Percentiles rank a stretch among this genome's conserved stretches.
Evolutionary conservation across 169 alveolate genomes (phyloP).

Genomic region (Perkinsus olseni): DNA sequence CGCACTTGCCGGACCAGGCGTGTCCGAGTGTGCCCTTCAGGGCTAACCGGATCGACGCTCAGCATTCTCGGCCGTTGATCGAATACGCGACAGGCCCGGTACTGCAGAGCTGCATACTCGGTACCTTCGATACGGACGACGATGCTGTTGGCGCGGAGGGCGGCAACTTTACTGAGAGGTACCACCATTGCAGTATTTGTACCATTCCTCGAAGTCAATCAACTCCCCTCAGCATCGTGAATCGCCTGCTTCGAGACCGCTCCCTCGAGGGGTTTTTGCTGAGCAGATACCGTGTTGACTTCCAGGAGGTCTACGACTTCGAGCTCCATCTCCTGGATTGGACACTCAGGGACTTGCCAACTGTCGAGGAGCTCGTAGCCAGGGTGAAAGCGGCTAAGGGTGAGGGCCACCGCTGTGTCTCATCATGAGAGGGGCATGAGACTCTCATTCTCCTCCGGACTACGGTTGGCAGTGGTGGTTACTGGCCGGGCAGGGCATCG

Average conservation of each 20-base stretch:
- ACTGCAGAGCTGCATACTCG: background rate
- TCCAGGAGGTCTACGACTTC: slow-evolving; percentile 32
- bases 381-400: background rate
- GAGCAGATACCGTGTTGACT: background rate
- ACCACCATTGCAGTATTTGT: background rate
- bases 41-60: background rate
- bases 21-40: background rate
- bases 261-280: background rate
- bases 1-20: background rate
- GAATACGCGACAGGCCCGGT: background rate
- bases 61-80: background rate
- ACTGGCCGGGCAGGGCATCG: no score
- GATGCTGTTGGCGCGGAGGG: background rate
- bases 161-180: background rate
- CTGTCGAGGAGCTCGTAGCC: background rate
- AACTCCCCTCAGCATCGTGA: no score
- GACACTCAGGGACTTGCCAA: background rate
- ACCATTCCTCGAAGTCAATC: background rate
- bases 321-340: slow-evolving; percentile 6
- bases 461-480: no score
- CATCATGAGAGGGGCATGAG: no score
- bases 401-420: no score
- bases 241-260: no score
- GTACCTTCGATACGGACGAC: background rate
- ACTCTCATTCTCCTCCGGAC: no score